phyloP scores from a whole-genome alignment of 2,329 filamentous ascomycete species.

The Arthrinium phaeospermum region DNA sequence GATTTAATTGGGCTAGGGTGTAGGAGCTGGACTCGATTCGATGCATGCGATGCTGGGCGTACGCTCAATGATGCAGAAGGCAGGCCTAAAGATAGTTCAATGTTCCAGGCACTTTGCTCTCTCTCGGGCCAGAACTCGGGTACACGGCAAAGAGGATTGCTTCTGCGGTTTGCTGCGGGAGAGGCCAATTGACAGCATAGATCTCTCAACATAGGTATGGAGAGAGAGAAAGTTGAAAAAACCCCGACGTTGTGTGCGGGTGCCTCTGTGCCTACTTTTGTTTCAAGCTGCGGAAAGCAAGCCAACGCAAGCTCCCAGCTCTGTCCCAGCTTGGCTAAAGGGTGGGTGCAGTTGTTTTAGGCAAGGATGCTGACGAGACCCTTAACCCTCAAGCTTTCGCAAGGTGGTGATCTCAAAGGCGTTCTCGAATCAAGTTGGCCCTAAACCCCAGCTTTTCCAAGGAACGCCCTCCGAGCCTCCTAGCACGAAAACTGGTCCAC shows the following conservation, averaged over 20 bases:
- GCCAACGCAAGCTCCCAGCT: constrained; percentile 6
- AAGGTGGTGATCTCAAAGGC: neutral
- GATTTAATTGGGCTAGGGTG: constrained; percentile 2
- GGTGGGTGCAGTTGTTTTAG: constrained; percentile 8
- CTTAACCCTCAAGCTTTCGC: neutral
- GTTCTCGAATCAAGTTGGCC: neutral
- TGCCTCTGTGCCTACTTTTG: neutral
- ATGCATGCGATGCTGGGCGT: constrained; percentile 1
- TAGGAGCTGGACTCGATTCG: neutral
- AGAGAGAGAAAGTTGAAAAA: neutral
- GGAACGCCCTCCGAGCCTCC: neutral
- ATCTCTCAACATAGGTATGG: too few relatives aligned
- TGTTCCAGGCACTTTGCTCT: neutral
- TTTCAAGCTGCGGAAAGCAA: neutral
- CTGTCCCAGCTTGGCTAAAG: constrained; percentile 1
- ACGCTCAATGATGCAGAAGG: neutral
- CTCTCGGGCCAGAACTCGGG: neutral
- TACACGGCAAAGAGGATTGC: neutral
- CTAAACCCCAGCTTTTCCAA: constrained; percentile 10
- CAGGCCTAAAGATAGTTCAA: neutral
- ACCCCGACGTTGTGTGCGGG: neutral
- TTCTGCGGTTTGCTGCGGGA: neutral
- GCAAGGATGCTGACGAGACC: constrained; percentile 12
- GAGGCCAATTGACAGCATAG: neutral
- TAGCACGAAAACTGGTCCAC: neutral